Evolutionary conservation across 441 rosid genomes (phyloP), one percentile per base, ranked within the genome.

Genomic region (Aquilaria agallochum): DNA sequence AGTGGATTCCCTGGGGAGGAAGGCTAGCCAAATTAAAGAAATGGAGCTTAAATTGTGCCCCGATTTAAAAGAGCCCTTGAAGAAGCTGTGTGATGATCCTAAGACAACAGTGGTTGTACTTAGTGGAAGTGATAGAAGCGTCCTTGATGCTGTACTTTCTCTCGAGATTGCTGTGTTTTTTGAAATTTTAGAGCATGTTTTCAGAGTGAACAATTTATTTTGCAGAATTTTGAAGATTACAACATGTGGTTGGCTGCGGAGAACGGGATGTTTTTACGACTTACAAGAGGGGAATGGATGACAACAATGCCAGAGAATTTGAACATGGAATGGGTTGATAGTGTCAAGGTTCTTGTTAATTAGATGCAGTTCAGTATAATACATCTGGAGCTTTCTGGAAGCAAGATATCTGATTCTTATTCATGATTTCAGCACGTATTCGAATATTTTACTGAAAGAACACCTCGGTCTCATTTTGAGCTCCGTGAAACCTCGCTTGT

Each of bases 311-410:
- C 96, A 11, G 96, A 89, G 68, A 82, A 78, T 67, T 78, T 86
- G 36, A 84, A 79, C 51, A 84, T 89, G 96, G 90, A 86, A 63
- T 89, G 96, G 96, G 90, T 89, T 49, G 96, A 86, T 74, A 86
- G 92, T 7, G 86, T 89, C 14, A 84, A 86, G 92, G 92, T 83
- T 64, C 59, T 53, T 63, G 30, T 51, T 67, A 42, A 15, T 48
- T 9, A 52, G 20, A 11, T 45, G 58, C 68, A 53, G 50, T 32
- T 63, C 34, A 50, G 49, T 67, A 32, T 48, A 44, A 69, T 60
- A 56, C 55, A n/a, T 36, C 32, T 55, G 49, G 55, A 60, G 50
- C 60, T 68, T 55, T 53, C 30, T 58, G 34, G 65, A 59, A 46
- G 68, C 62, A 66, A 73, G 71, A 65, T 50, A 53, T 62, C 75